A percentile compares a stretch with the other conserved stretches of the same genome.
phyloP scores from a whole-genome alignment of 768 basidiomycete species.

The Mycena rebaudengoi region DNA sequence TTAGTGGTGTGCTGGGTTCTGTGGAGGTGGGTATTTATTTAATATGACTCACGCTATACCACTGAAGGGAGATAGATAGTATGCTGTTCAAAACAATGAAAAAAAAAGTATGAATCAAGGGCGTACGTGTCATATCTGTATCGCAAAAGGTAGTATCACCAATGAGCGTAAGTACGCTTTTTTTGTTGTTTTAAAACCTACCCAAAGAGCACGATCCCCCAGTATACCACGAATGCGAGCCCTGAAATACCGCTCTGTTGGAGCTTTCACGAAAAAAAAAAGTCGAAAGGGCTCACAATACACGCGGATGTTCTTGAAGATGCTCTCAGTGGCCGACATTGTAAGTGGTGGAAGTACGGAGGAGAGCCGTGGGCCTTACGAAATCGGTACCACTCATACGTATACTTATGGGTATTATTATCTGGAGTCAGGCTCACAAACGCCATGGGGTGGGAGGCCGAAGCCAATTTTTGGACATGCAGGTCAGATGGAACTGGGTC shows the following conservation, averaged over 20 bases:
- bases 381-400: neutral
- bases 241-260: conserved; percentile 47
- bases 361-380: conserved; percentile 4
- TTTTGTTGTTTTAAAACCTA: too few relatives aligned
- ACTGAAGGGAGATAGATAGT: conserved; percentile 12
- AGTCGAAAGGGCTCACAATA: conserved; percentile 56
- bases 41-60: conserved; percentile 44
- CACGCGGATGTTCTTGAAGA: conserved; percentile 68
- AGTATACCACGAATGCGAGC: conserved; percentile 78
- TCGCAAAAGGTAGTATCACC: neutral
- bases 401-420: too few relatives aligned
- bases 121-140: conserved; percentile 70
- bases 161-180: neutral
- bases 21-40: neutral
- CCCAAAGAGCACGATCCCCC: conserved; percentile 86
- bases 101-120: neutral
- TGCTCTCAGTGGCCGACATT: conserved; percentile 4
- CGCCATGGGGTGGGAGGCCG: too few relatives aligned
- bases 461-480: too few relatives aligned
- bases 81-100: neutral
- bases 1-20: neutral
- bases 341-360: conserved; percentile 4
- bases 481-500: too few relatives aligned
- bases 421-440: too few relatives aligned
- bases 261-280: neutral